Evolutionary conservation across 1,284 basidiomycete species (phyloP).

Genomic region (Porodaedalea pini): DNA sequence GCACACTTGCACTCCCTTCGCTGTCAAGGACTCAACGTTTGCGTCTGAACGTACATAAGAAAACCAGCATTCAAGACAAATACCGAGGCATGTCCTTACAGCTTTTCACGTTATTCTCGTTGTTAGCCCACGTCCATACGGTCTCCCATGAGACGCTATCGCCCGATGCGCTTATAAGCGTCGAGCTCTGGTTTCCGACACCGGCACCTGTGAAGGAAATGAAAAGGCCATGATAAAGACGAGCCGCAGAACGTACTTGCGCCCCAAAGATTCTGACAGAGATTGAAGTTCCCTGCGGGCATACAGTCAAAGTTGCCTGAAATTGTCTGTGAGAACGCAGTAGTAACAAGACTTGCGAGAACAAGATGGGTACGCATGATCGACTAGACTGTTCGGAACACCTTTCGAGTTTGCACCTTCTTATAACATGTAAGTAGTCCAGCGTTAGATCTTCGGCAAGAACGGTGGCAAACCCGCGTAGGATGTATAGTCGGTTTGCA

Average conservation of each 20-base stretch:
- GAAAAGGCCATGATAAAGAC: neutral
- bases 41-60: conserved; percentile 33
- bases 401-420: neutral
- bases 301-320: conserved; percentile 43
- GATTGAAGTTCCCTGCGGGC: conserved; percentile 44
- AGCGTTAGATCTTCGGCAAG: conserved; percentile 1
- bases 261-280: conserved; percentile 60
- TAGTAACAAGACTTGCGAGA: conserved; percentile 22
- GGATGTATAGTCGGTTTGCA: neutral
- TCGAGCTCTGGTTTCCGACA: conserved; percentile 48
- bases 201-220: conserved; percentile 34
- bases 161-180: conserved; percentile 40
- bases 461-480: neutral
- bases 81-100: conserved; percentile 35
- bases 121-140: conserved; percentile 52
- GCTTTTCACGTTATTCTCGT: conserved; percentile 52
- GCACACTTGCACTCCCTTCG: conserved; percentile 48
- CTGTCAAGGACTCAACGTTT: conserved; percentile 42
- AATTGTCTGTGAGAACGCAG: conserved; percentile 33
- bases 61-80: neutral
- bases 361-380: conserved; percentile 7
- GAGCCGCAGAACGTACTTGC: conserved; percentile 31
- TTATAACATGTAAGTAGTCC: neutral
- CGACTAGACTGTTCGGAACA: neutral
- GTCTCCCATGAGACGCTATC: conserved; percentile 51